These are phyloP conservation scores for Digitaria exilis DNA, from an alignment of 202 grass and related monocot species.

Conservation along the genomic window DNA sequence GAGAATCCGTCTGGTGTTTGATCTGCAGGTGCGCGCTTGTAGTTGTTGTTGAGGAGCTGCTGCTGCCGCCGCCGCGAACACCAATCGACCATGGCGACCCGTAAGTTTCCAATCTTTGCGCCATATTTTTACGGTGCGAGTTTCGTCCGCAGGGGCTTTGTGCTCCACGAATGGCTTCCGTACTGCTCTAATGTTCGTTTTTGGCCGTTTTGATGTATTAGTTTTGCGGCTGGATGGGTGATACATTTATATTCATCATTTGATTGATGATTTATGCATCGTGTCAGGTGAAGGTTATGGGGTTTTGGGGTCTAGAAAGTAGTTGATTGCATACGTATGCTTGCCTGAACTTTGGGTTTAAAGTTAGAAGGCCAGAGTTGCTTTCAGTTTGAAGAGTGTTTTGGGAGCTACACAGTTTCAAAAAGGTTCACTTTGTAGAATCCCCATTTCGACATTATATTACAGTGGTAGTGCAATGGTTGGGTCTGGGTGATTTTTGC, in stretches of 20 bases:
- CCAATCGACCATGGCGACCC: slow-evolving; percentile 65
- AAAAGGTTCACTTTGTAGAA: no score
- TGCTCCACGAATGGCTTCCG: neutral
- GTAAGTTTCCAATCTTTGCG: slow-evolving; percentile 36
- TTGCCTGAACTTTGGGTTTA: neutral
- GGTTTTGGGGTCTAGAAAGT: neutral
- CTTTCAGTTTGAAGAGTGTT: neutral
- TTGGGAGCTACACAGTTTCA: neutral
- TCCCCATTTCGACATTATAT: no score
- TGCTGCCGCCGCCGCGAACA: neutral
- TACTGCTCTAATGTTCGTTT: neutral
- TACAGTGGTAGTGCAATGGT: neutral
- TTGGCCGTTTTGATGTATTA: neutral
- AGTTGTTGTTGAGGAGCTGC: slow-evolving; percentile 18
- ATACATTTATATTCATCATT: neutral
- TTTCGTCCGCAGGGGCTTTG: neutral
- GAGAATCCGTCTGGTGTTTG: slow-evolving; percentile 34
- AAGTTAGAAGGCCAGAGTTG: neutral
- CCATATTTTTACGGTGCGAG: neutral
- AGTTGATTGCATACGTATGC: neutral
- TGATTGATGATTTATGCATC: neutral
- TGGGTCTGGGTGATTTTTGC: neutral
- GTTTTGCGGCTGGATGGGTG: neutral
- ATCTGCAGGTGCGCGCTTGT: slow-evolving; percentile 38
- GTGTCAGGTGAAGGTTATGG: neutral